Evolutionary conservation across 2,329 filamentous ascomycete genomes (phyloP).

Genomic region (Verticillium klebahnii): DNA sequence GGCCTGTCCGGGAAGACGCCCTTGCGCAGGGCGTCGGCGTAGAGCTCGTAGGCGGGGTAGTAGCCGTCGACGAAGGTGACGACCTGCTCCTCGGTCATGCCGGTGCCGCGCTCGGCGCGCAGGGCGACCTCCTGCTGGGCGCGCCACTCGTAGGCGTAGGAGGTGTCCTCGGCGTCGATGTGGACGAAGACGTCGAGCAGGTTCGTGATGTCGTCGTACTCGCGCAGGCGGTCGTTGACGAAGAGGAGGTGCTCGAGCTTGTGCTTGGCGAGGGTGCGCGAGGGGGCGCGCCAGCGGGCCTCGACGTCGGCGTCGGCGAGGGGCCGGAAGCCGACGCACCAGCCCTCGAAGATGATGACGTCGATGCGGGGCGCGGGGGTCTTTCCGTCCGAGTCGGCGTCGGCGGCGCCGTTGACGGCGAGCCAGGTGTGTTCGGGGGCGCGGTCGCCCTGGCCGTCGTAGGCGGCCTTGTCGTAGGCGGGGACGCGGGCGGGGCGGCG

Average conservation of each 20-base stretch:
- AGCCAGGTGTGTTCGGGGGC: conserved; percentile 59
- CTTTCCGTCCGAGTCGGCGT: not conserved
- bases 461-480: conserved; percentile 79
- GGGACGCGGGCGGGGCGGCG: conserved; percentile 57
- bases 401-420: conserved; percentile 42
- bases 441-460: conserved; percentile 72
- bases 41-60: conserved; percentile 70
- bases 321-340: conserved; percentile 81
- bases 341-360: conserved; percentile 81
- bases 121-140: conserved; percentile 73
- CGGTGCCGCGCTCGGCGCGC: conserved; percentile 59
- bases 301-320: conserved; percentile 47
- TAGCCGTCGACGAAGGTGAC: conserved; percentile 66
- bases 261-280: conserved; percentile 44
- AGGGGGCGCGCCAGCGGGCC: conserved; percentile 45
- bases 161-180: conserved; percentile 64
- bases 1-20: conserved; percentile 49
- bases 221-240: conserved; percentile 41
- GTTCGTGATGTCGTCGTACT: conserved; percentile 45
- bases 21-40: conserved; percentile 51
- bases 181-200: conserved; percentile 52
- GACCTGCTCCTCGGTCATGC: conserved; percentile 81
- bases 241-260: conserved; percentile 43
- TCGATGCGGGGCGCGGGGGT: conserved; percentile 39
- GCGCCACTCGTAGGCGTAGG: conserved; percentile 81